Evolutionary conservation across 129 eudicot genomes (phyloP).

Genomic region (Artemisia tridentata): DNA sequence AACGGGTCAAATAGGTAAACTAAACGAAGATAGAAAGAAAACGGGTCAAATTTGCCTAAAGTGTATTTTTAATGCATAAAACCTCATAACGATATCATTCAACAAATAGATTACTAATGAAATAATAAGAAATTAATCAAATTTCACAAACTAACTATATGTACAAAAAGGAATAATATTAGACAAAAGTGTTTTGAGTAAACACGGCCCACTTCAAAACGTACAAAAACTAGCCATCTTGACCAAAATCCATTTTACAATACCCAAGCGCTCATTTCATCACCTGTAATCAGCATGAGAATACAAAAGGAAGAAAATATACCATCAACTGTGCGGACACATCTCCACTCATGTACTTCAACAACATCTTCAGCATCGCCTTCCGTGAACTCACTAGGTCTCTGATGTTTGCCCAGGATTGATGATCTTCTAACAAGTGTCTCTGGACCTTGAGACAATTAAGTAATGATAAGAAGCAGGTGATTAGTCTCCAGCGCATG

Average conservation of each 20-base stretch:
- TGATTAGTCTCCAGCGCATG: slow-evolving; percentile 5
- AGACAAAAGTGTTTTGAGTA: not conserved
- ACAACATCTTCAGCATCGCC: slow-evolving; percentile 81
- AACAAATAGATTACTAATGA: not conserved
- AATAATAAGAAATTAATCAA: not conserved
- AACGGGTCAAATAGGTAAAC: not conserved
- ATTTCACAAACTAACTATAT: not conserved
- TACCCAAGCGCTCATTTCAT: not conserved
- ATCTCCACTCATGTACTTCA: slow-evolving; percentile 90
- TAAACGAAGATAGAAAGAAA: not conserved
- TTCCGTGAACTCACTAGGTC: slow-evolving; percentile 46
- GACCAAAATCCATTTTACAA: not conserved
- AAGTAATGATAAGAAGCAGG: slow-evolving; percentile 8
- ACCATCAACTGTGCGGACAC: slow-evolving; percentile 83
- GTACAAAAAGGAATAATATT: not conserved
- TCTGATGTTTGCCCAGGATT: slow-evolving; percentile 32
- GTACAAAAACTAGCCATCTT: not conserved
- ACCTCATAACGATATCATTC: not conserved
- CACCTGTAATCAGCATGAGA: not conserved
- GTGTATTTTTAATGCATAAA: not conserved
- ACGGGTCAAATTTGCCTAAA: not conserved
- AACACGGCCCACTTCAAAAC: not conserved
- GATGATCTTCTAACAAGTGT: slow-evolving; percentile 64
- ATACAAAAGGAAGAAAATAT: slow-evolving; percentile 8
- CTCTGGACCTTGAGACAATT: slow-evolving; percentile 66